These are phyloP conservation scores for Persicaria tinctoria DNA, from an alignment of 148 eudicot species.

Conservation along the genomic window DNA sequence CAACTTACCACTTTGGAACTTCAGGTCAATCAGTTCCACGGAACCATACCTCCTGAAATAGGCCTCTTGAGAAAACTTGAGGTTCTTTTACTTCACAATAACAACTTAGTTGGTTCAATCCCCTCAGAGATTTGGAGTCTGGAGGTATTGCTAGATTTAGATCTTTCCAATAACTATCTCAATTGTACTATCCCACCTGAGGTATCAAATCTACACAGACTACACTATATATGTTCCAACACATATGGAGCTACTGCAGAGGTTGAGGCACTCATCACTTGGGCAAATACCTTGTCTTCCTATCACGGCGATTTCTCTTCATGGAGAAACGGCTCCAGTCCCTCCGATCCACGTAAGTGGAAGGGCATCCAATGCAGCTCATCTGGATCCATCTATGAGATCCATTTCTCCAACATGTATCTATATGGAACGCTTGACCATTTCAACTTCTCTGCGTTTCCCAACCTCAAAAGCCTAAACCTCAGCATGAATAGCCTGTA, in stretches of 20 bases:
- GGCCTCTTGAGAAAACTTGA: slow-evolving; percentile 23
- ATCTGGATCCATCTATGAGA: neutral
- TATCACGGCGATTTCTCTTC: no score
- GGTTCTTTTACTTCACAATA: slow-evolving; percentile 18
- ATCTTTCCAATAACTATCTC: slow-evolving; percentile 24
- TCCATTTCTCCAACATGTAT: neutral
- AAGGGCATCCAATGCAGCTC: neutral
- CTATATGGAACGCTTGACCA: neutral
- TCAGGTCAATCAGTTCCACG: slow-evolving; percentile 25
- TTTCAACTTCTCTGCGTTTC: neutral
- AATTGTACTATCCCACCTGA: no score
- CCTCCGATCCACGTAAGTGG: no score
- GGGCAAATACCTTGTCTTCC: no score
- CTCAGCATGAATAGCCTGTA: neutral
- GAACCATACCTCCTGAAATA: slow-evolving; percentile 24
- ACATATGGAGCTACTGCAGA: no score
- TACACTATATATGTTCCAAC: slow-evolving; percentile 19
- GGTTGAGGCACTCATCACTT: no score
- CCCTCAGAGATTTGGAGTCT: slow-evolving; percentile 29
- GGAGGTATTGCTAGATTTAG: slow-evolving; percentile 10
- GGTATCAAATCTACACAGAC: no score
- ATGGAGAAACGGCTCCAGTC: neutral
- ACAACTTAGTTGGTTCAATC: slow-evolving; percentile 23
- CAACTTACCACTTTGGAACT: slow-evolving; percentile 25
- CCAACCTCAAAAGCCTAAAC: neutral